Evolutionary conservation across 2,329 filamentous ascomycete genomes (phyloP), one percentile per base, ranked within the genome.

Genomic region (Cladosporium sphaerospermum): DNA sequence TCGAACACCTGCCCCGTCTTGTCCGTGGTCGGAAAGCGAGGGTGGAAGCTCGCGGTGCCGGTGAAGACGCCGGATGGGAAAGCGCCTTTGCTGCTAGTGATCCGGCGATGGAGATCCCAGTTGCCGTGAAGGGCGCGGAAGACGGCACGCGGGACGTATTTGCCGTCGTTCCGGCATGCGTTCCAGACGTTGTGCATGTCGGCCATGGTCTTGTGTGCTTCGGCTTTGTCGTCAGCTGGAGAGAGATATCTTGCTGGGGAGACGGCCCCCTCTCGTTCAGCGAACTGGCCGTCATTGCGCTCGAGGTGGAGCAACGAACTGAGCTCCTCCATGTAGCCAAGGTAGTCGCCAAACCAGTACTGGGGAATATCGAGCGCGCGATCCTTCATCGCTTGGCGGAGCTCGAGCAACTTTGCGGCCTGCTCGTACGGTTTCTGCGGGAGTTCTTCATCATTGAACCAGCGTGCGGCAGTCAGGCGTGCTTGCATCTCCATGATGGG

Each of bases 401-500:
- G 72, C 2, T 67, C 61, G 0, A 81, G 62, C 0, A 79, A 77
- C 18, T 73, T 69, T 28, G 71, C 64, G 7, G 79, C 73, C 76
- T 14, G 67, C 66, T 67, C 65, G 40, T 61, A 63, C 3, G 57
- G 52, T 9, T 49, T 52, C 8, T 36, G 43, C 10, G 48, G 45
- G 1, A 41, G 6, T 28, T 34, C 18, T 9, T 50, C 45, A 52
- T 80, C 78, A 0, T 67, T 69, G 18, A 62, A 50, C 85, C 87
- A 91, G 9, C 81, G 66, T 10, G 77, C 68, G 0, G 83, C 76
- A 5, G 91, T 71, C 56, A 87, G 78, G 1, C 85, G 79, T 2
- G 88, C 84, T 69, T 95, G 89, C 85, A 90, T 88, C 67, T 93
- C 88, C 78, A 92, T 89, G 0, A 90, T 83, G 1, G 86, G 86